Evolutionary conservation across 306 rosid genomes (phyloP), one percentile per base, ranked within the genome.

Genomic region (Dryas alaskensis): DNA sequence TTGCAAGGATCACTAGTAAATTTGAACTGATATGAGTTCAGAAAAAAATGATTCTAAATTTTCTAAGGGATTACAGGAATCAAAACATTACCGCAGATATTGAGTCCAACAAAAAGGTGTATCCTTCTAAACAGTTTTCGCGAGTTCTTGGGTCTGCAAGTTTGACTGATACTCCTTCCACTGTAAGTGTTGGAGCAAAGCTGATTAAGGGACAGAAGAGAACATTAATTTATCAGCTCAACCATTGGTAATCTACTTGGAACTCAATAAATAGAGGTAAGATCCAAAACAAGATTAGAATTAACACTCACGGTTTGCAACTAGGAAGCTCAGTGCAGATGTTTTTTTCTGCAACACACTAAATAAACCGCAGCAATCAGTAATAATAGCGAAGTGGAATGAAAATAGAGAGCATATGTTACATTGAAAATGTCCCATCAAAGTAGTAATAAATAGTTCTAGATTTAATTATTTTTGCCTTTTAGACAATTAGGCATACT

Each of bases 101-200:
- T 14, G 84, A 79, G 70, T 86, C 96, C 84, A 93, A 81, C 82
- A 91, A 77, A 84, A 91, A 89, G 4, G 88, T 86, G 76, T 88
- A 91, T 81, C 89, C 93, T 65, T 80, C 84, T 78, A 93, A 83
- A 87, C 96, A 89, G 76, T 79, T 82, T 79, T 85, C 96, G 25
- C 97, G 97, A 69, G 78, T 73, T 77, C 77, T 84, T 31, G 89
- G 90, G 43, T 91, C 92, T 60, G 84, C 84, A 88, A 93, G 83
- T 80, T 83, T 84, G 81, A 89, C 84, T n/a, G 89, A 80, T 67
- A 73, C 78, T 76, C 92, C 96, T 76, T 77, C 96, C 63, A 86
- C 84, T 12, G 80, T 80, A 69, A 93, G 60, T 57, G 89, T 80
- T 67, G 98, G 91, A 61, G 82, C 47, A 76, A 84, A 85, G 80